Conservation (phyloP, 2,329 filamentous ascomycete species). For the Cytospora mali region DNA sequence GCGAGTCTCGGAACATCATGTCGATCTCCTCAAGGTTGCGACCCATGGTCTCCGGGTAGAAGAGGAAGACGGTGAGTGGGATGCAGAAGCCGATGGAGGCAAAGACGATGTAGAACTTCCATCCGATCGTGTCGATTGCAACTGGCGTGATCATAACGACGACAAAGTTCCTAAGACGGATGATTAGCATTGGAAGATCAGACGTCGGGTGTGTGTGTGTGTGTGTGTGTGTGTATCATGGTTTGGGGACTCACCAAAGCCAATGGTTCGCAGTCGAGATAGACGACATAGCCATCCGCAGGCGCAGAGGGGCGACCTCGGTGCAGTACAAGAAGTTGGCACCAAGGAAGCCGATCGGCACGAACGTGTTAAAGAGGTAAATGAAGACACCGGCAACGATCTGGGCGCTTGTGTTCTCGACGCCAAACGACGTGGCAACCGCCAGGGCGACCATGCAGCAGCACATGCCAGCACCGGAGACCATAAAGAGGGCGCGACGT, state of each 20-base stretch:
- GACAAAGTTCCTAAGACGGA: conserved; percentile 43
- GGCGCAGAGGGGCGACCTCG: conserved; percentile 55
- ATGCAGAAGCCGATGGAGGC: conserved; percentile 49
- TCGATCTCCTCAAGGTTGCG: conserved; percentile 51
- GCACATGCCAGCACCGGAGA: conserved; percentile 55
- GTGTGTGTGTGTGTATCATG: too few relatives aligned
- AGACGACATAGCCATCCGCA: conserved; percentile 57
- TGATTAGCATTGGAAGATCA: not conserved
- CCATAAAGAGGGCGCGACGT: conserved; percentile 53
- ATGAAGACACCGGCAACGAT: conserved; percentile 59
- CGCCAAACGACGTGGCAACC: conserved; percentile 52
- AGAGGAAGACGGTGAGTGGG: conserved; percentile 47
- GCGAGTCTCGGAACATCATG: conserved; percentile 46
- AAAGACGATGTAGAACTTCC: conserved; percentile 55
- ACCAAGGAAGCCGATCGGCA: conserved; percentile 61
- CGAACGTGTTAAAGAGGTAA: conserved; percentile 63
- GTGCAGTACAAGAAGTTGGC: conserved; percentile 63
- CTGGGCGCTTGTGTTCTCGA: conserved; percentile 48
- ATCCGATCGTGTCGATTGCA: conserved; percentile 54
- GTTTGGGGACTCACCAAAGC: conserved; percentile 44
- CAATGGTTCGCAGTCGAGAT: conserved; percentile 59
- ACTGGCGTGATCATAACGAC: conserved; percentile 49
- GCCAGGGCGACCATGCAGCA: conserved; percentile 57
- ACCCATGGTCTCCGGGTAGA: conserved; percentile 55
- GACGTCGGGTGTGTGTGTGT: not conserved